phyloP scores from a whole-genome alignment of 805 yeast species.

The Metschnikowia picachoensis region DNA sequence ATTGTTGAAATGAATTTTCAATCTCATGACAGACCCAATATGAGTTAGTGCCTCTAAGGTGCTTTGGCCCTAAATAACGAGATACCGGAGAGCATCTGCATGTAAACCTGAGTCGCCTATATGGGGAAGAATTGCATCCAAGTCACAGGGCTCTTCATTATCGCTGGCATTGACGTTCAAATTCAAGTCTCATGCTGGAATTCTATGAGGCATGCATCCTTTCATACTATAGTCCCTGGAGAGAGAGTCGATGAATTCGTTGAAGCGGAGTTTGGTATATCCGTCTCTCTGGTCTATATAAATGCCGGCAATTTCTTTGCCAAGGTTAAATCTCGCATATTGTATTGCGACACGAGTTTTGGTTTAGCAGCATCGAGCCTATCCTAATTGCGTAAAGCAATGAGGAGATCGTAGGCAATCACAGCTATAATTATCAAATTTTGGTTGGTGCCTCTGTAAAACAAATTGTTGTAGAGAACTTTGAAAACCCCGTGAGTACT shows the following conservation, averaged over 20 bases:
- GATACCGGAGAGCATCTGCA: no score
- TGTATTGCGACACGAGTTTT: neutral
- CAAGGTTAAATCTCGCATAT: neutral
- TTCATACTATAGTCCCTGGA: conserved; percentile 2
- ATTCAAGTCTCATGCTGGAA: neutral
- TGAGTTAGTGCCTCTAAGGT: no score
- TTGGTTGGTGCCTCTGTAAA: neutral
- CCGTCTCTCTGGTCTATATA: neutral
- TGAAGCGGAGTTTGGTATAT: neutral
- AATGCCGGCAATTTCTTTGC: neutral
- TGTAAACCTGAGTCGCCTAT: neutral
- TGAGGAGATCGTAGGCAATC: neutral
- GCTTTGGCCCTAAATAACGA: no score
- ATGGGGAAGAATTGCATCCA: neutral
- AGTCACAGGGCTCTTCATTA: neutral
- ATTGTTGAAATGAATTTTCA: no score
- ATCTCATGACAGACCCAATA: no score
- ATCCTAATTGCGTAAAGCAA: neutral
- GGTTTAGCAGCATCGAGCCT: neutral
- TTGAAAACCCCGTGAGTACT: neutral
- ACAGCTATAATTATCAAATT: neutral
- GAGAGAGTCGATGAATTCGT: conserved; percentile 3
- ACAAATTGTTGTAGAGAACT: neutral
- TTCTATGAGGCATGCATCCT: neutral
- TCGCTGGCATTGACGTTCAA: neutral